Evolutionary conservation across 2,329 filamentous ascomycete species (phyloP).

Genomic region (Exophiala sp.): DNA sequence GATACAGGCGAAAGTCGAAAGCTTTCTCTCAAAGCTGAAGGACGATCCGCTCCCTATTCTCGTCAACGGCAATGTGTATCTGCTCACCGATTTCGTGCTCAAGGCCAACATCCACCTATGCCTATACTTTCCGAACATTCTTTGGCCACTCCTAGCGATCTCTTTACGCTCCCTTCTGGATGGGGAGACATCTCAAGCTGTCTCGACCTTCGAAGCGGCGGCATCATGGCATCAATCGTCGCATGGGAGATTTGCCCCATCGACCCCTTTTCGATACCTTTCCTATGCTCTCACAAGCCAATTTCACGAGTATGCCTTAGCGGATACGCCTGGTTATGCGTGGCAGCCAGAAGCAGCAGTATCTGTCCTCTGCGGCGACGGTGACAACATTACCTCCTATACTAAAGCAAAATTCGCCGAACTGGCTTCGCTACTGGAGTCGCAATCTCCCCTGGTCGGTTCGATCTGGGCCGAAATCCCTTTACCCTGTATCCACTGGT

Average conservation of each 20-base stretch:
- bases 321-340: slow-evolving; percentile 15
- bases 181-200: slow-evolving; percentile 29
- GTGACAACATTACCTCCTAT: slow-evolving; percentile 23
- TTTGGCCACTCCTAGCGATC: slow-evolving; percentile 37
- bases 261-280: background rate
- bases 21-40: slow-evolving; percentile 16
- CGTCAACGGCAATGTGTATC: slow-evolving; percentile 35
- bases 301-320: background rate
- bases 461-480: slow-evolving; percentile 37
- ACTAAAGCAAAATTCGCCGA: slow-evolving; percentile 21
- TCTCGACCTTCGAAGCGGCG: background rate
- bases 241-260: slow-evolving; percentile 4
- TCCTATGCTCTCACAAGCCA: background rate
- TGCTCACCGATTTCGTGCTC: slow-evolving; percentile 52
- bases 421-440: slow-evolving; percentile 19
- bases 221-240: background rate
- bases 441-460: slow-evolving; percentile 26
- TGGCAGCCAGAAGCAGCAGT: slow-evolving; percentile 20
- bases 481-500: slow-evolving; percentile 39
- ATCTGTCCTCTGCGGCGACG: slow-evolving; percentile 29
- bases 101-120: slow-evolving; percentile 38
- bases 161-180: slow-evolving; percentile 37
- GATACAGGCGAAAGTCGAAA: slow-evolving; percentile 18
- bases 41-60: slow-evolving; percentile 31
- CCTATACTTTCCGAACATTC: slow-evolving; percentile 19